phyloP scores from a whole-genome alignment of 2,329 filamentous ascomycete genomes.

The Stagonosporopsis rhizophila region DNA sequence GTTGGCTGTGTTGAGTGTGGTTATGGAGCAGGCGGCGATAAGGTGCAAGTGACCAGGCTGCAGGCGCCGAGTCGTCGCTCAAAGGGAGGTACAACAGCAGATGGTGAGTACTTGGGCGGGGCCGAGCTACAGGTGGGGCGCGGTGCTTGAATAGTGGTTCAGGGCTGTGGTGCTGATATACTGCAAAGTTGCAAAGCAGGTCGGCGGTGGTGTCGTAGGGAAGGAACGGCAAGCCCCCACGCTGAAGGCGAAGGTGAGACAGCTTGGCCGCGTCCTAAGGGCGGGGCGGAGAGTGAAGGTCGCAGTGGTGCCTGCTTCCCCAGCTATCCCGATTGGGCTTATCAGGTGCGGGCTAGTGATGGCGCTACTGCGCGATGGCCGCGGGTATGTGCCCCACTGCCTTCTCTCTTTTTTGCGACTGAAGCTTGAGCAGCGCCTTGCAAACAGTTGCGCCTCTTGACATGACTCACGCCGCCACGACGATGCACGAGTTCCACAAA shows the following conservation, averaged over 20 bases:
- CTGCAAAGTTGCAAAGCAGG: neutral
- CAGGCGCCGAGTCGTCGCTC: neutral
- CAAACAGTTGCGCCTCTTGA: conserved; percentile 13
- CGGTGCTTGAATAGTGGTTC: neutral
- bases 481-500: conserved; percentile 22
- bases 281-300: conserved; percentile 9
- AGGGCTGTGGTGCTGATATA: conserved; percentile 6
- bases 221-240: neutral
- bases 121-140: conserved; percentile 17
- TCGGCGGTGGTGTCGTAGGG: neutral
- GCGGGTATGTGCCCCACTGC: conserved; percentile 29
- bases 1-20: conserved; percentile 1
- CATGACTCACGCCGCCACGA: conserved; percentile 36
- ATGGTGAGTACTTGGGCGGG: conserved; percentile 4
- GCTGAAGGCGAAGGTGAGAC: conserved; percentile 7
- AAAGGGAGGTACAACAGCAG: neutral
- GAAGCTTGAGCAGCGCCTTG: conserved; percentile 9
- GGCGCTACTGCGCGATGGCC: conserved; percentile 22
- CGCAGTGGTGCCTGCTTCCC: conserved; percentile 23
- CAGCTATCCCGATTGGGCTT: conserved; percentile 19
- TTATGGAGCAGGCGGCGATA: neutral
- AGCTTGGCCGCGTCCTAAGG: conserved; percentile 1
- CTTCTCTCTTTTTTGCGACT: conserved; percentile 23
- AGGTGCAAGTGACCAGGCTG: neutral
- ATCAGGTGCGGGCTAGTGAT: conserved; percentile 20